A percentile compares a stretch with the other conserved stretches of the same genome.
These are phyloP conservation scores for Amanita pseudoporphyria DNA, from an alignment of 768 basidiomycete genomes.

Conservation along the genomic window DNA sequence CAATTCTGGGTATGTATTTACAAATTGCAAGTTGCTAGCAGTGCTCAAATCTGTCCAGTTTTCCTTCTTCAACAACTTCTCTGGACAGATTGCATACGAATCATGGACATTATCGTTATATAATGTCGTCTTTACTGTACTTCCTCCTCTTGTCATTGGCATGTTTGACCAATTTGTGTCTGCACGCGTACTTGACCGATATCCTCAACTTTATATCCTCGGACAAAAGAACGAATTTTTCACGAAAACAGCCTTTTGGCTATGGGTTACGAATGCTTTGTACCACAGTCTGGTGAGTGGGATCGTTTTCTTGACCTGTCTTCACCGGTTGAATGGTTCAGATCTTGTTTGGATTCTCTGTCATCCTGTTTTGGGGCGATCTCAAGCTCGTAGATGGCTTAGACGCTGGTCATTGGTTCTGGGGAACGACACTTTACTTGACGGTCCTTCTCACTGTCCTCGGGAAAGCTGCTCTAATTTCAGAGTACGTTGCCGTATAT, in stretches of 20 bases:
- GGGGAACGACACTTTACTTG: constrained; percentile 96
- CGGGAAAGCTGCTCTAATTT: constrained; percentile 94
- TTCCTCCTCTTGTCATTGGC: constrained; percentile 95
- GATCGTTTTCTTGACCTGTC: not conserved
- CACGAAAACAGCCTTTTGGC: constrained; percentile 84
- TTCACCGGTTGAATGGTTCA: constrained; percentile 21
- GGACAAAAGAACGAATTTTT: constrained; percentile 95
- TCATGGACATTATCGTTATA: constrained; percentile 98
- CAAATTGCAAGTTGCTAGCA: constrained; percentile 1
- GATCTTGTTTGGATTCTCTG: constrained; percentile 82
- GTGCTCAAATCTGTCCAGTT: constrained; percentile 39
- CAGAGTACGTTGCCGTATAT: constrained; percentile 63
- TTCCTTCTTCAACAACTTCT: constrained; percentile 99
- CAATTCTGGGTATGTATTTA: constrained; percentile 78
- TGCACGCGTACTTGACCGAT: constrained; percentile 91
- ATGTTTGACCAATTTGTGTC: constrained; percentile 99
- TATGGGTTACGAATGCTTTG: constrained; percentile 83
- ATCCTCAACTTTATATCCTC: constrained; percentile 91
- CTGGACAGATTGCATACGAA: constrained; percentile 96
- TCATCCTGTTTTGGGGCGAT: constrained; percentile 91
- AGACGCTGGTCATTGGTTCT: constrained; percentile 95
- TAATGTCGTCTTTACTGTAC: constrained; percentile 92
- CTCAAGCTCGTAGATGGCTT: constrained; percentile 71
- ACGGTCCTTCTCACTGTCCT: constrained; percentile 90
- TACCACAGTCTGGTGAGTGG: constrained; percentile 80